These are phyloP conservation scores for Polytrichum commune DNA, from an alignment of 225 moss, liverwort and hornwort species.

Conservation along the genomic window DNA sequence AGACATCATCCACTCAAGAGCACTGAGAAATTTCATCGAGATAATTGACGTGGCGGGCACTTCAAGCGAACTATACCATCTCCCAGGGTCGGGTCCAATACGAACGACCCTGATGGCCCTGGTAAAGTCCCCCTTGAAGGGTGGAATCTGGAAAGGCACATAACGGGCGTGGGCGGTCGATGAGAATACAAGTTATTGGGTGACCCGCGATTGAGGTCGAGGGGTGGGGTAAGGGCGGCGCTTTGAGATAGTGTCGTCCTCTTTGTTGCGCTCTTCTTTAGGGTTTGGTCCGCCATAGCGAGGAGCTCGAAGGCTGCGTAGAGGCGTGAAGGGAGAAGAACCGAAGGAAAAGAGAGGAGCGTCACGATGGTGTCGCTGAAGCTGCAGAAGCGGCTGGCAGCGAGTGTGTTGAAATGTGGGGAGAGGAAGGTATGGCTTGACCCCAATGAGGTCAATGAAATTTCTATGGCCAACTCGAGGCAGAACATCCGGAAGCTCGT, in stretches of 20 bases:
- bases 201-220: not conserved
- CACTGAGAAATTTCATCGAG: too few species aligned
- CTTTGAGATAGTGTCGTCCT: not conserved
- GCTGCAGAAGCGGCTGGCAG: slow-evolving; percentile 68
- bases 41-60: too few species aligned
- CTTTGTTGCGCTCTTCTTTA: not conserved
- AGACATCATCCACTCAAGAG: too few species aligned
- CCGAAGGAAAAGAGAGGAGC: not conserved
- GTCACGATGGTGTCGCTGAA: slow-evolving; percentile 59
- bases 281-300: not conserved
- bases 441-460: slow-evolving; percentile 66
- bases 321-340: not conserved
- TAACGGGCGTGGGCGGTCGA: not conserved
- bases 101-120: too few species aligned
- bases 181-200: not conserved
- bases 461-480: slow-evolving; percentile 63
- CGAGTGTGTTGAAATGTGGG: slow-evolving; percentile 58
- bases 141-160: too few species aligned
- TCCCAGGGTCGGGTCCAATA: too few species aligned
- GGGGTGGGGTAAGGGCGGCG: not conserved
- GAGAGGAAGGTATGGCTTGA: slow-evolving; percentile 65
- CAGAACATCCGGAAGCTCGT: slow-evolving; percentile 67
- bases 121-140: too few species aligned
- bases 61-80: too few species aligned
- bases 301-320: not conserved